Conservation (phyloP, 2,329 filamentous ascomycete species). For the Pseudocercospora cruenta region DNA sequence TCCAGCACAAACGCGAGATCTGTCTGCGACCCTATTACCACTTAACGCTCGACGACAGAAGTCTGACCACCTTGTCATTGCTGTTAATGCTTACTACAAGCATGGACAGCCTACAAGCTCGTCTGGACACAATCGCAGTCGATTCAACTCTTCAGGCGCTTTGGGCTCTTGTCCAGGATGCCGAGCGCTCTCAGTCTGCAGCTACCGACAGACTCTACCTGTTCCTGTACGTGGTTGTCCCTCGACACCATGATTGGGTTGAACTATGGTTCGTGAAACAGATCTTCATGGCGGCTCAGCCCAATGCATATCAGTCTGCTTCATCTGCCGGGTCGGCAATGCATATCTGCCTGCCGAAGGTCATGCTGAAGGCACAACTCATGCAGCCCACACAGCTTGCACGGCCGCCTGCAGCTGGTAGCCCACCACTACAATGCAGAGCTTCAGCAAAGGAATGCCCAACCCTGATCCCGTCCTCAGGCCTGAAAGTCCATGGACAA, state of each 20-base stretch:
- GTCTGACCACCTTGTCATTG: too few relatives aligned
- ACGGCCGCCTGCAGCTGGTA: neutral
- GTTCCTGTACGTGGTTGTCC: neutral
- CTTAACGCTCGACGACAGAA: too few relatives aligned
- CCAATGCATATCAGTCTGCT: constrained; percentile 2
- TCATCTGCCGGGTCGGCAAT: neutral
- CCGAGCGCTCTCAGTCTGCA: neutral
- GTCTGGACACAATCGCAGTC: too few relatives aligned
- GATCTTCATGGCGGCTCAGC: neutral
- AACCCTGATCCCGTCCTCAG: neutral
- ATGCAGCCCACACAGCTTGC: neutral
- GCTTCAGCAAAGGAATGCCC: neutral
- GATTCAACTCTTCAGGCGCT: neutral
- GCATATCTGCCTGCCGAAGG: constrained; percentile 3
- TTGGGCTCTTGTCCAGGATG: neutral
- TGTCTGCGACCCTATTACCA: too few relatives aligned
- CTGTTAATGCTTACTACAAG: too few relatives aligned
- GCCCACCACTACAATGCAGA: neutral
- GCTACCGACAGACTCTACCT: neutral
- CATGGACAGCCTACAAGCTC: too few relatives aligned
- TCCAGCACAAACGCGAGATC: too few relatives aligned
- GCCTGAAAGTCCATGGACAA: neutral
- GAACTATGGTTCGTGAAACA: constrained; percentile 3
- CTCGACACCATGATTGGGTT: neutral
- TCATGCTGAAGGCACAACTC: neutral